Base-by-base conservation (phyloP, 805 yeast species). In the Lachancea quebecensis region DNA sequence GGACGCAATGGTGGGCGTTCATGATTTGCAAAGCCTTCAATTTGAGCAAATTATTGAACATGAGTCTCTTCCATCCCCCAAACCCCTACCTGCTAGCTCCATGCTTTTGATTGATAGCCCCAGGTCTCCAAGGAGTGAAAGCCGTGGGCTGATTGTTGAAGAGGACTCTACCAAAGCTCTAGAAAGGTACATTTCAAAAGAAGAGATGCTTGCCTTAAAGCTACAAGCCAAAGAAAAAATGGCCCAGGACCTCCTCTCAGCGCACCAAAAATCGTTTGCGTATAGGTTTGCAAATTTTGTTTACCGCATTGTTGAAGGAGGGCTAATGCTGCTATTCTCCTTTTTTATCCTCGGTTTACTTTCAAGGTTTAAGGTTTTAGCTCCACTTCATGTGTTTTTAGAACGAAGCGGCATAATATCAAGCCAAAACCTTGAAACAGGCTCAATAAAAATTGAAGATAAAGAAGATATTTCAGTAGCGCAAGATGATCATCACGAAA, bases 1-100 rank as follows among this genome's bases (percentile, higher is more conserved):
- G 17, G 62, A 69, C 1, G 70, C 78, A 0, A 64, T 78, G 4
- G 58, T 67, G 11, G 83, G 82, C 10, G 82, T 78, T 4, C 82
- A 78, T 53, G 62, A 48, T 1, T 52, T 55, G 36, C 46, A 30
- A 12, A 38, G 33, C 11, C 45, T 45, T 32, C 50, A 53, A 36
- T 52, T 45, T 35, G 49, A 50, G 43, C 53, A 49, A 31, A 43
- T 56, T 4, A 29, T 50, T 16, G 42, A 46, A 2, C 39, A 49
- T 7, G 48, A 42, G 25, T 15, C 38, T 14, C 27, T 28, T 4
- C 37, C 54, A 5, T 33, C 39, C 8, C 41, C 42, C 7, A n/a
- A 47, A 2, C 46, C 57, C 7, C 32, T 51, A 4, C 56, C 56
- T 11, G 54, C 41, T 35, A 42, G 46, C 42, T 42, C 45, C 30